Percentiles rank a stretch among this genome's conserved stretches.
These are phyloP conservation scores for Globisporangium cylindrosporum DNA, from an alignment of 352 stramenopile species.

Conservation along the genomic window DNA sequence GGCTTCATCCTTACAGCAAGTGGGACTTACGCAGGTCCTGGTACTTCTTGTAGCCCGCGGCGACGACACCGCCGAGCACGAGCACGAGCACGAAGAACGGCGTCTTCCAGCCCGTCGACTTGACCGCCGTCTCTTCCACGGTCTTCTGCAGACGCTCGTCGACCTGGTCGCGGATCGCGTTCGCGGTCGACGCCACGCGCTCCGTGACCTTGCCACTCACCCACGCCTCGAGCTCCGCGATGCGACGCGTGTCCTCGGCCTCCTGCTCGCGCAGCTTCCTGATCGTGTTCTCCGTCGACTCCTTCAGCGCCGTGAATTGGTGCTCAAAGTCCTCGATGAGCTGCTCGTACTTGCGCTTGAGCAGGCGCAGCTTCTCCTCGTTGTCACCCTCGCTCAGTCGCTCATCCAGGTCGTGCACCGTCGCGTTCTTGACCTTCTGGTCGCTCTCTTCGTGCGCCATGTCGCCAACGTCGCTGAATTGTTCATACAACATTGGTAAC, in stretches of 20 bases:
- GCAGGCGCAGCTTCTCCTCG: slow-evolving; percentile 55
- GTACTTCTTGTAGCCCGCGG: slow-evolving; percentile 85
- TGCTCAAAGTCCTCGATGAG: slow-evolving; percentile 85
- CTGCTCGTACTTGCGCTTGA: slow-evolving; percentile 80
- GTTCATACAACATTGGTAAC: slow-evolving; percentile 12
- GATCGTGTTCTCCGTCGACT: slow-evolving; percentile 82
- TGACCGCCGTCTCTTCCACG: slow-evolving; percentile 69
- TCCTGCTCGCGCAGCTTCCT: slow-evolving; percentile 76
- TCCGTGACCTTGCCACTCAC: slow-evolving; percentile 55
- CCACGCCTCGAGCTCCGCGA: slow-evolving; percentile 71
- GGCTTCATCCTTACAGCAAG: slow-evolving; percentile 52
- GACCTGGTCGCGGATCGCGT: slow-evolving; percentile 63
- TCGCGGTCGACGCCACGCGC: slow-evolving; percentile 50
- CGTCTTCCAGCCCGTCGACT: slow-evolving; percentile 76
- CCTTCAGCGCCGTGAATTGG: slow-evolving; percentile 76
- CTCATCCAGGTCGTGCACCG: slow-evolving; percentile 46
- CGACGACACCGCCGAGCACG: slow-evolving; percentile 52
- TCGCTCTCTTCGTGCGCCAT: slow-evolving; percentile 41
- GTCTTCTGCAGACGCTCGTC: slow-evolving; percentile 67
- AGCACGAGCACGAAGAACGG: slow-evolving; percentile 80
- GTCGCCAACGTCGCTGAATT: slow-evolving; percentile 59
- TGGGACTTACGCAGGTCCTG: slow-evolving; percentile 86
- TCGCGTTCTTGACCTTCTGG: slow-evolving; percentile 61
- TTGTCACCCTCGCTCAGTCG: slow-evolving; percentile 48
- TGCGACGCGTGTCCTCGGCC: slow-evolving; percentile 60